phyloP scores from a whole-genome alignment of 1,284 basidiomycete genomes.

The Tilletiaria anomala region DNA sequence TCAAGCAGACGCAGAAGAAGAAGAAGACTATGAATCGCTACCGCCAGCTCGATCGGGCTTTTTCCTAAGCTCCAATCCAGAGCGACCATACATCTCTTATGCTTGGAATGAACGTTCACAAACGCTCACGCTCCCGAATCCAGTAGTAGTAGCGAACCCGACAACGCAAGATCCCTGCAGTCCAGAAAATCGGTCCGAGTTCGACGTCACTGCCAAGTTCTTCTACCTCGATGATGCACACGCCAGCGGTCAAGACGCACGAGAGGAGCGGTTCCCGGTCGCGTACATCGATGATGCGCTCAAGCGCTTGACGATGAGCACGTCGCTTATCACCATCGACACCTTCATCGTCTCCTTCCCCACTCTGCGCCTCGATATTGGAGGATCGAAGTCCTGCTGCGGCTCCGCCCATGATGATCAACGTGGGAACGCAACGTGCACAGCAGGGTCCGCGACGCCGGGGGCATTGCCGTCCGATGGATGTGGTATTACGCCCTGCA shows the following conservation, averaged over 20 bases:
- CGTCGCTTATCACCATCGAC: constrained; percentile 25
- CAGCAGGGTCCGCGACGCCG: no score
- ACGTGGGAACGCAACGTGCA: no score
- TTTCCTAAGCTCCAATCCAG: constrained; percentile 10
- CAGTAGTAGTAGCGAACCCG: constrained; percentile 19
- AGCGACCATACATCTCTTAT: constrained; percentile 25
- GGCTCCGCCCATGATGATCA: no score
- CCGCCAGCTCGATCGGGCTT: constrained; percentile 10
- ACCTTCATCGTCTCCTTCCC: constrained; percentile 23
- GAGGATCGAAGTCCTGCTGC: no score
- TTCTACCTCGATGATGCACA: constrained; percentile 14
- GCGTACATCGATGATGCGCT: constrained; percentile 19
- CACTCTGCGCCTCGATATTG: no score
- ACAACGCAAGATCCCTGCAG: constrained; percentile 17
- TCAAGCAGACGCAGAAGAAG: neutral
- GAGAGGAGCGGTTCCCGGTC: neutral
- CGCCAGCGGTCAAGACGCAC: neutral
- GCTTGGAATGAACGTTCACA: constrained; percentile 7
- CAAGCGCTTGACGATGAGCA: constrained; percentile 14
- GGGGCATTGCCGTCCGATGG: no score
- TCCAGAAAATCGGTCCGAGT: constrained; percentile 14
- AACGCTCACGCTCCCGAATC: constrained; percentile 19
- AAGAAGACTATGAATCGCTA: neutral
- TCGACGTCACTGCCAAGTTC: constrained; percentile 32
- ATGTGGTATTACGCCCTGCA: no score